Base-by-base conservation (phyloP, 2,329 filamentous ascomycete genomes). In the Akanthomyces uredinophilus region DNA sequence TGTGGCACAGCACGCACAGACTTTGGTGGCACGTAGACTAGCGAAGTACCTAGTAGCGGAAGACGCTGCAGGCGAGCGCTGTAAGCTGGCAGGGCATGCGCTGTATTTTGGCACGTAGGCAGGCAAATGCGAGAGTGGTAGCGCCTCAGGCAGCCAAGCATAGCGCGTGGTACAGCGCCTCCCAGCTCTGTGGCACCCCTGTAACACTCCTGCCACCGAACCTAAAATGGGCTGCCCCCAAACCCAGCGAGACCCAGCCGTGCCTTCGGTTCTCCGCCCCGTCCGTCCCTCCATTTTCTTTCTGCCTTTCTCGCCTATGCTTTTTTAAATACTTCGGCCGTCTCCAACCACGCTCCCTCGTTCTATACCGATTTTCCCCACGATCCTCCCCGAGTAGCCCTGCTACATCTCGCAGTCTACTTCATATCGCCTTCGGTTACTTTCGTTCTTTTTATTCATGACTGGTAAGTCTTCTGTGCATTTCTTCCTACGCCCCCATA, bases 381-480 rank as follows among this genome's bases (percentile, higher is more conserved):
- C 53, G 49, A 46, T 46, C 32, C 39, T 22, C 56, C 59, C 41
- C 37, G 37, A 32, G 24, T 39, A 39, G 18, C 27, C 27, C 37
- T 37, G 50, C n/a, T 50, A 8, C 44, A 49, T 62, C 20, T 59
- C 27, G 14, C 35, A 4, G 60, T 65, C 66, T 67, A 65, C 64
- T 68, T 64, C 66, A 66, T 59, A 70, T 18, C 70, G 67, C 64
- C 63, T 57, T 62, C 63, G 69, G 71, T 70, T 75, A 72, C 73
- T 73, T 76, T 72, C 70, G 68, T 69, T 71, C 71, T 71, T 70
- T 76, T 72, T 69, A 72, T 79, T 78, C 72, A 81, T 82, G 78
- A 79, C 75, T 79, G 77, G 80, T 82, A 76, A 79, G 80, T 82
- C 64, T 63, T 67, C 65, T 68, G 53, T 63, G 58, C 64, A 67